phyloP scores from a whole-genome alignment of 768 basidiomycete species.

The Mycena filopes region DNA sequence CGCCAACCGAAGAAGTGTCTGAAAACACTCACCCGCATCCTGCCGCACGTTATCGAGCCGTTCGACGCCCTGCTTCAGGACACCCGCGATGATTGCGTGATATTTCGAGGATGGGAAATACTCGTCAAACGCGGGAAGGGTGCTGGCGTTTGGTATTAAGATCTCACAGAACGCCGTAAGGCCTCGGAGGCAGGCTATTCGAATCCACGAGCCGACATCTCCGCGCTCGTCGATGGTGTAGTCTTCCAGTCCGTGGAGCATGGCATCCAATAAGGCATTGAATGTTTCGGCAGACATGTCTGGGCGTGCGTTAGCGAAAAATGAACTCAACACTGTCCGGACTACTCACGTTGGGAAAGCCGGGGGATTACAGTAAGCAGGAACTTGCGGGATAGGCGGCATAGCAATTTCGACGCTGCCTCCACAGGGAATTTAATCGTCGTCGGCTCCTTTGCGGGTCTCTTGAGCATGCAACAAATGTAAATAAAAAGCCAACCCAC shows the following conservation, averaged over 20 bases:
- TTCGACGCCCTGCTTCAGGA: slow-evolving; percentile 92
- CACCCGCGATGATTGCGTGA: slow-evolving; percentile 66
- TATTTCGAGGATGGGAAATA: slow-evolving; percentile 72
- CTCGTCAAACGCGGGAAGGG: slow-evolving; percentile 57
- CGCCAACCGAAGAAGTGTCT: slow-evolving; percentile 58
- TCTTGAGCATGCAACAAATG: slow-evolving; percentile 34
- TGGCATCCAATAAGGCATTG: slow-evolving; percentile 60
- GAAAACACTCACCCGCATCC: slow-evolving; percentile 74
- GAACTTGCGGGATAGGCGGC: slow-evolving; percentile 61
- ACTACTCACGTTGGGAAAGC: slow-evolving; percentile 56
- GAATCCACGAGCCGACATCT: slow-evolving; percentile 97
- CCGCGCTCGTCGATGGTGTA: slow-evolving; percentile 95
- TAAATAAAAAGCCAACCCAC: slow-evolving; percentile 48
- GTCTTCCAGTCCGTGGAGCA: slow-evolving; percentile 83
- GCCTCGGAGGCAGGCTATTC: slow-evolving; percentile 79
- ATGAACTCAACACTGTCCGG: background rate
- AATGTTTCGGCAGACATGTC: slow-evolving; percentile 60
- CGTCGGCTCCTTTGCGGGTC: background rate
- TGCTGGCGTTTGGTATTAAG: slow-evolving; percentile 56
- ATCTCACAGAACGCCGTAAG: slow-evolving; percentile 64
- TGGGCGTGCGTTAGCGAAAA: slow-evolving; percentile 40
- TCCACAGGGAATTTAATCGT: slow-evolving; percentile 47
- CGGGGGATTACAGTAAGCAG: slow-evolving; percentile 55
- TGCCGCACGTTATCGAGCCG: slow-evolving; percentile 91
- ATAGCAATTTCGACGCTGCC: slow-evolving; percentile 52